These are phyloP conservation scores for Dentiscutata heterogama DNA, from an alignment of 371 early-diverging fungal genomes.

Conservation along the genomic window DNA sequence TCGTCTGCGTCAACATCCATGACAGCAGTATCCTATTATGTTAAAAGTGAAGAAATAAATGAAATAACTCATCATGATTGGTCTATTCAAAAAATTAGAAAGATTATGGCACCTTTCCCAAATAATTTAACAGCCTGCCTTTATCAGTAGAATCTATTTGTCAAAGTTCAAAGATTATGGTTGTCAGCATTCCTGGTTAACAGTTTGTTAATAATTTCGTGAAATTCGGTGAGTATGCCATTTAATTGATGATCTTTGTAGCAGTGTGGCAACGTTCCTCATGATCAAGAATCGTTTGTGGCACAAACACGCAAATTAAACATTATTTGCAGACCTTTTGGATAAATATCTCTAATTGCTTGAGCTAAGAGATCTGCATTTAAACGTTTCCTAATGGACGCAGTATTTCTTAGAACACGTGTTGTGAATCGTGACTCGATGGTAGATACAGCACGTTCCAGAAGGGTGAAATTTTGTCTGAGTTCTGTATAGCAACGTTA, in stretches of 20 bases:
- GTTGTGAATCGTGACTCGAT: slow-evolving; percentile 89
- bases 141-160: slow-evolving; percentile 53
- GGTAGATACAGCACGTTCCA: slow-evolving; percentile 86
- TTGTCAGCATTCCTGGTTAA: slow-evolving; percentile 4
- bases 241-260: neutral
- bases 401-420: slow-evolving; percentile 86
- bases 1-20: slow-evolving; percentile 62
- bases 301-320: neutral
- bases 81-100: neutral
- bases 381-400: slow-evolving; percentile 82
- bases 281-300: no score
- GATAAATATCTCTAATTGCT: slow-evolving; percentile 69
- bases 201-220: slow-evolving; percentile 2
- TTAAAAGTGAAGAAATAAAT: neutral
- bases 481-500: slow-evolving; percentile 74
- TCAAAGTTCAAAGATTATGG: slow-evolving; percentile 38
- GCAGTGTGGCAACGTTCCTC: no score
- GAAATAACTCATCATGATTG: neutral
- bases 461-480: slow-evolving; percentile 79
- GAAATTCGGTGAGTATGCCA: neutral
- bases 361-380: slow-evolving; percentile 73
- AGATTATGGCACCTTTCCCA: slow-evolving; percentile 53
- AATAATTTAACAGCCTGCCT: slow-evolving; percentile 52
- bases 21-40: slow-evolving; percentile 50
- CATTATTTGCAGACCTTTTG: slow-evolving; percentile 47